Percentiles rank a stretch among this genome's conserved stretches.
These are phyloP conservation scores for Trichoderma sp. DNA, from an alignment of 2,329 filamentous ascomycete genomes.

Conservation along the genomic window DNA sequence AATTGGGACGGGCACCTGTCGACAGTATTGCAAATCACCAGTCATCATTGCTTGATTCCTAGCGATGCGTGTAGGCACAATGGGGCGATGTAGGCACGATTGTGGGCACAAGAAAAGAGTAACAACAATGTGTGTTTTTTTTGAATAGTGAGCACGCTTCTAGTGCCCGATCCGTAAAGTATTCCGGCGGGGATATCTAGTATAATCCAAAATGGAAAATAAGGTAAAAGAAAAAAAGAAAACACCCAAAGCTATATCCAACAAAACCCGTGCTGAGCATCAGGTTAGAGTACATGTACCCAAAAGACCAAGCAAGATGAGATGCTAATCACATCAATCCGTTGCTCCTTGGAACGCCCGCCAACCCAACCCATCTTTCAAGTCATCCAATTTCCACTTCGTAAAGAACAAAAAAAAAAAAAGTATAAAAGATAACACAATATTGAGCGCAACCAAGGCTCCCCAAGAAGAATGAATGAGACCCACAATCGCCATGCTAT, in stretches of 20 bases:
- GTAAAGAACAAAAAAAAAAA: neutral
- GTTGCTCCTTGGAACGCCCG: slow-evolving; percentile 19
- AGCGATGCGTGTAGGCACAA: neutral
- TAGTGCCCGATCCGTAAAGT: slow-evolving; percentile 9
- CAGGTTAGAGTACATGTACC: slow-evolving; percentile 8
- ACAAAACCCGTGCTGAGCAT: slow-evolving; percentile 8
- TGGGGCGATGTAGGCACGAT: neutral
- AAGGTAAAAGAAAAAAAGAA: neutral
- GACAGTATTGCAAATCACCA: neutral
- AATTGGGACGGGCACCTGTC: neutral
- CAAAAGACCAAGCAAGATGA: slow-evolving; percentile 12
- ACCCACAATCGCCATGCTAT: slow-evolving; percentile 20
- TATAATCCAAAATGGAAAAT: slow-evolving; percentile 6
- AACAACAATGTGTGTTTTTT: neutral
- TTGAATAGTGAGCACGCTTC: slow-evolving; percentile 3
- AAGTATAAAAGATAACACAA: slow-evolving; percentile 17
- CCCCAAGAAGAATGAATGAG: slow-evolving; percentile 14
- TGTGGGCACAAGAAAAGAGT: neutral
- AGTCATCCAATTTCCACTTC: slow-evolving; percentile 13
- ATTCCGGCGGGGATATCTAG: slow-evolving; percentile 19
- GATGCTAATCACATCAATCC: slow-evolving; percentile 16
- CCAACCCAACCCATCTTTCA: slow-evolving; percentile 13
- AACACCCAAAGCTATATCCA: slow-evolving; percentile 13
- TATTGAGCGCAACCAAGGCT: slow-evolving; percentile 13
- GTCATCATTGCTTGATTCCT: no score